phyloP scores from a whole-genome alignment of 768 basidiomycete genomes.

The Pulveroboletus sp. region DNA sequence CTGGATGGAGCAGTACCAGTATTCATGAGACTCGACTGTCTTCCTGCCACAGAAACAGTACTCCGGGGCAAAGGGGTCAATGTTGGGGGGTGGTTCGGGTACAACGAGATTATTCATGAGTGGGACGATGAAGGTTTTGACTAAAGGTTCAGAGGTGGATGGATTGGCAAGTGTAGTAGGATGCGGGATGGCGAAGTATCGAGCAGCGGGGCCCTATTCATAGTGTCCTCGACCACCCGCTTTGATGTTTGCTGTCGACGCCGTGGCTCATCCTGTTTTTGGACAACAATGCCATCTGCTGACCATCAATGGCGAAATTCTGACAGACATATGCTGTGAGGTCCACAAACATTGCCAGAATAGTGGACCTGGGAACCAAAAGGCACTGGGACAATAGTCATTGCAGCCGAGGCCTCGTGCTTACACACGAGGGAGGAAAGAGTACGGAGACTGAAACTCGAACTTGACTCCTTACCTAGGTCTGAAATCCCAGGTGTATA shows the following conservation, averaged over 20 bases:
- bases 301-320: neutral
- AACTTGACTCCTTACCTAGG: neutral
- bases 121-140: neutral
- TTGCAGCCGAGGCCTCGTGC: too few species aligned
- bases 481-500: neutral
- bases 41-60: constrained; percentile 25
- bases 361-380: constrained; percentile 5
- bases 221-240: neutral
- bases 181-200: neutral
- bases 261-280: neutral
- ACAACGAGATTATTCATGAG: constrained; percentile 1
- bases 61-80: constrained; percentile 13
- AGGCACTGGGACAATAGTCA: constrained; percentile 1
- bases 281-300: constrained; percentile 10
- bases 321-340: neutral
- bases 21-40: constrained; percentile 25
- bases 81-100: constrained; percentile 1
- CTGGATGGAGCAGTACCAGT: constrained; percentile 25
- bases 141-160: neutral
- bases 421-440: too few species aligned
- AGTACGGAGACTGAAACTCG: too few species aligned
- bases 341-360: constrained; percentile 3
- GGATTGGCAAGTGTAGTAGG: too few species aligned
- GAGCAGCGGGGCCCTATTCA: constrained; percentile 8
- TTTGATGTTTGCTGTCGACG: constrained; percentile 13